A percentile compares a stretch with the other conserved stretches of the same genome.
Conservation (phyloP, 2,329 filamentous ascomycete genomes). For the Chaetomium strumarium region DNA sequence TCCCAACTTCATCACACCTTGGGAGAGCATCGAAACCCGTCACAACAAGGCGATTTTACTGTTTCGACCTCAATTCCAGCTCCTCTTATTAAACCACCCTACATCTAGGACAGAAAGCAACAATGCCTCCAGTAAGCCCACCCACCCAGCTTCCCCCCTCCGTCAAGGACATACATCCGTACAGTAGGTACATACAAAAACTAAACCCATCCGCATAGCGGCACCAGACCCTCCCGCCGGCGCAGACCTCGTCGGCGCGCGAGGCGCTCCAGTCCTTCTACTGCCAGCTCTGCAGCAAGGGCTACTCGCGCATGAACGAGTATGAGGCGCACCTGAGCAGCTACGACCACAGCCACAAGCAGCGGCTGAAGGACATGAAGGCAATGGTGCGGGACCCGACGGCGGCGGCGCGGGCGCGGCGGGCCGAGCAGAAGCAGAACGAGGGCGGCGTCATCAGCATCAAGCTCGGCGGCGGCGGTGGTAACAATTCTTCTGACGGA, state of each 20-base stretch:
- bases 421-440: constrained; percentile 57
- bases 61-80: too few species aligned
- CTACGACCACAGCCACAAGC: constrained; percentile 94
- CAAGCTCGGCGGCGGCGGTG: constrained; percentile 42
- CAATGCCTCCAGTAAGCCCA: constrained; percentile 50
- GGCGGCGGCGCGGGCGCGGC: constrained; percentile 58
- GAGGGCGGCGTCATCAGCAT: constrained; percentile 60
- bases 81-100: too few species aligned
- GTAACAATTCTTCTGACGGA: background rate
- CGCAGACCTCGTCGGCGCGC: constrained; percentile 59
- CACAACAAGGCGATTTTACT: too few species aligned
- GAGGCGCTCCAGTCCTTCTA: constrained; percentile 77
- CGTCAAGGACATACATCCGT: too few species aligned
- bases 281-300: constrained; percentile 85
- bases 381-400: constrained; percentile 69
- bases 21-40: too few species aligned
- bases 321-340: constrained; percentile 91
- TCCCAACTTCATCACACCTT: too few species aligned
- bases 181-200: too few species aligned
- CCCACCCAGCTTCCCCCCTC: constrained; percentile 31
- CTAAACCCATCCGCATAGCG: too few species aligned
- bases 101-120: background rate
- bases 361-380: constrained; percentile 83
- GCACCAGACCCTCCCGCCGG: constrained; percentile 52
- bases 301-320: constrained; percentile 91